Evolutionary conservation across 2,329 filamentous ascomycete genomes (phyloP).

Genomic region (Neofusicoccum laricinum): DNA sequence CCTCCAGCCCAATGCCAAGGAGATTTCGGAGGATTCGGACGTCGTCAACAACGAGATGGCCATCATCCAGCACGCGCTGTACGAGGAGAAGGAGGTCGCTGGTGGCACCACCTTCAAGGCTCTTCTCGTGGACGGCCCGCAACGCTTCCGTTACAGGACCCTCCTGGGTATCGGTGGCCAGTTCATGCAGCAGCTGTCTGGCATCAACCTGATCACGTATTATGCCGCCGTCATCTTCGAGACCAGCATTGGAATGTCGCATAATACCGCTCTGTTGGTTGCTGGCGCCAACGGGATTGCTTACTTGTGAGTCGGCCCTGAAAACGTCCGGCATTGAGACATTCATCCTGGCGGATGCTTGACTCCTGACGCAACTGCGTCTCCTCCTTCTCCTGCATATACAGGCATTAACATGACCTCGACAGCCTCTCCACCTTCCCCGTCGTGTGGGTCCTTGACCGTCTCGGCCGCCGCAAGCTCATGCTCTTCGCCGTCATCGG

Average conservation of each 20-base stretch:
- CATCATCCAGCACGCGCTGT: constrained; percentile 40
- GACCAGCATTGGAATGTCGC: constrained; percentile 42
- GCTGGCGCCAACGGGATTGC: constrained; percentile 43
- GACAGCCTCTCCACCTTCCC: constrained; percentile 29
- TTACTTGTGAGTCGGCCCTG: constrained; percentile 31
- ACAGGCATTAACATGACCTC: not conserved
- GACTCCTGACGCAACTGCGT: too few relatives aligned
- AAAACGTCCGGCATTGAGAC: not conserved
- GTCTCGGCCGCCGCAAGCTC: constrained; percentile 28
- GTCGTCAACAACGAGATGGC: constrained; percentile 27
- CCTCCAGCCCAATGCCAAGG: constrained; percentile 25
- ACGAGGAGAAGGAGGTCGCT: constrained; percentile 41
- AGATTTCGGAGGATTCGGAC: constrained; percentile 24
- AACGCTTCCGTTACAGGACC: constrained; percentile 41
- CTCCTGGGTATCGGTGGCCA: constrained; percentile 43
- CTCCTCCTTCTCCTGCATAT: constrained; percentile 16
- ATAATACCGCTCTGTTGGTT: constrained; percentile 34
- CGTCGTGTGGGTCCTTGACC: constrained; percentile 37
- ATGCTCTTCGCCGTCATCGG: constrained; percentile 32
- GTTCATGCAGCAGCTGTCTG: constrained; percentile 46
- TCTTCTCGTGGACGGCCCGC: constrained; percentile 42
- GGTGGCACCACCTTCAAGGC: constrained; percentile 32
- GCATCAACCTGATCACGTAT: constrained; percentile 43
- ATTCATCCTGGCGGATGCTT: too few relatives aligned
- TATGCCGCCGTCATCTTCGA: constrained; percentile 50